Percentiles rank a stretch among this genome's conserved stretches.
phyloP scores from a whole-genome alignment of 768 basidiomycete species.

The Psilocybe sp. region DNA sequence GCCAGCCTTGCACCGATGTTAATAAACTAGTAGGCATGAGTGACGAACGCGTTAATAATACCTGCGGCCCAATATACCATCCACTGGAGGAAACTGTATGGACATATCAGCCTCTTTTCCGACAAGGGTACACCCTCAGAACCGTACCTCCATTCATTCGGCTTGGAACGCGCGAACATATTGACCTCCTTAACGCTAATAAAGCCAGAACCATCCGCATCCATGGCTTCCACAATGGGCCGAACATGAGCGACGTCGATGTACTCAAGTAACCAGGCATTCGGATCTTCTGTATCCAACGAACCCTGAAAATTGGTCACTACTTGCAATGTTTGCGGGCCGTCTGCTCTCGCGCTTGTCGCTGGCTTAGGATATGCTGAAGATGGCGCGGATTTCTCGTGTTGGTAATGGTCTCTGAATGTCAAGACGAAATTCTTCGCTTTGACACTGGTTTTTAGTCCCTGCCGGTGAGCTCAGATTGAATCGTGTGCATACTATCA shows the following conservation, averaged over 20 bases:
- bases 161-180: conserved; percentile 18
- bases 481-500: not conserved
- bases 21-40: not conserved
- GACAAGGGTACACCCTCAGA: not conserved
- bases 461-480: not conserved
- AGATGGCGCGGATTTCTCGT: not conserved
- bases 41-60: not conserved
- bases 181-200: conserved; percentile 27
- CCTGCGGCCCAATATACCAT: conserved; percentile 28
- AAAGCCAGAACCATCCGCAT: conserved; percentile 25
- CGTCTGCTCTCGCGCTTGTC: not conserved
- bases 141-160: conserved; percentile 21
- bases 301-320: not conserved
- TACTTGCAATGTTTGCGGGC: too few relatives aligned
- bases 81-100: conserved; percentile 24
- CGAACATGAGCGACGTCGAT: conserved; percentile 23
- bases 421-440: conserved; percentile 12
- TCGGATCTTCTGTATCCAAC: not conserved
- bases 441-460: conserved; percentile 4
- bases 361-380: not conserved
- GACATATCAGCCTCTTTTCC: not conserved
- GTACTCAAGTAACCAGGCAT: conserved; percentile 22
- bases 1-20: conserved; percentile 5
- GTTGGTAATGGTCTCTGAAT: conserved; percentile 6
- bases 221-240: conserved; percentile 24